These are phyloP conservation scores for Thermomyces lanuginosus DNA, from an alignment of 2,329 filamentous ascomycete genomes.

Conservation along the genomic window DNA sequence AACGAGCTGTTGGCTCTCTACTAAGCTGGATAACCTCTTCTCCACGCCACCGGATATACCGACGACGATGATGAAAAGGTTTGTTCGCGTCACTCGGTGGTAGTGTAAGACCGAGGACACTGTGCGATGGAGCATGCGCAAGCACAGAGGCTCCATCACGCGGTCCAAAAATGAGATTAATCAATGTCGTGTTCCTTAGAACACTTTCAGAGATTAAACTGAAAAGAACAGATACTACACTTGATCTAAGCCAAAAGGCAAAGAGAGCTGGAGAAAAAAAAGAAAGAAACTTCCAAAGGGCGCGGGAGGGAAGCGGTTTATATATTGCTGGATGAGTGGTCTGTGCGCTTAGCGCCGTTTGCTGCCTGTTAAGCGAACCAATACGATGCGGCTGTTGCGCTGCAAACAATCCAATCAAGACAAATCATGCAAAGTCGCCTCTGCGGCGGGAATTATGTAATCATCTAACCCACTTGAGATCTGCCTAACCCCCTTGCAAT, in stretches of 20 bases:
- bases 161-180: conserved; percentile 65
- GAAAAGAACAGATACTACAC: conserved; percentile 95
- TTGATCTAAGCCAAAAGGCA: conserved; percentile 64
- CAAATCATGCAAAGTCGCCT: too few species aligned
- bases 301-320: conserved; percentile 9
- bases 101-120: conserved; percentile 66
- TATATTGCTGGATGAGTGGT: conserved; percentile 13
- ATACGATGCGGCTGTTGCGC: too few species aligned
- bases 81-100: conserved; percentile 51
- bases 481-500: too few species aligned
- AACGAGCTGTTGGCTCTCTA: too few species aligned
- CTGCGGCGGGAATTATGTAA: too few species aligned
- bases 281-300: conserved; percentile 23
- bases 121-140: conserved; percentile 49
- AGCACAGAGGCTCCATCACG: conserved; percentile 49
- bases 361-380: too few species aligned
- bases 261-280: conserved; percentile 33
- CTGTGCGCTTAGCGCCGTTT: too few species aligned
- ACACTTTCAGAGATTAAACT: conserved; percentile 89
- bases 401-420: too few species aligned
- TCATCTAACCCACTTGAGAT: too few species aligned
- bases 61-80: conserved; percentile 45
- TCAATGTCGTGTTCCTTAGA: conserved; percentile 55
- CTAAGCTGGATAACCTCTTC: too few species aligned
- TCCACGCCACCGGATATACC: conserved; percentile 39